Evolutionary conservation across 2,329 filamentous ascomycete species (phyloP).

Genomic region (Claviceps capensis): DNA sequence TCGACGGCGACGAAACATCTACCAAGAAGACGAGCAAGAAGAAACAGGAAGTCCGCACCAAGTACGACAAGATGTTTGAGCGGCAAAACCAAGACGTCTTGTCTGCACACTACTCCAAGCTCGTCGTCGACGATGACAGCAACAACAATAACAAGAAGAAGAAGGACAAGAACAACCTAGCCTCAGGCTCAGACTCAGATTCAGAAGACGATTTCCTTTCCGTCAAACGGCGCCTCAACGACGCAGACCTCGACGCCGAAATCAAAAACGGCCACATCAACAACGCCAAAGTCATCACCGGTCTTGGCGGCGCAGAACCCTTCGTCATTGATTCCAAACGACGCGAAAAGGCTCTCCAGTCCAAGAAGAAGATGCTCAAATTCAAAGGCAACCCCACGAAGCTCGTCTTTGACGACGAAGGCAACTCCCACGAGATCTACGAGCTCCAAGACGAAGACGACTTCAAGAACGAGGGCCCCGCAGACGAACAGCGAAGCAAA

Average conservation of each 20-base stretch:
- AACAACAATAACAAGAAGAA: conserved; percentile 29
- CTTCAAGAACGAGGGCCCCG: conserved; percentile 62
- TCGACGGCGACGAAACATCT: conserved; percentile 21
- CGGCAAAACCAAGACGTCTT: conserved; percentile 90
- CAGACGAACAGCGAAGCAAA: conserved; percentile 58
- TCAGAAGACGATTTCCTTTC: conserved; percentile 59
- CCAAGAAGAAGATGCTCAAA: conserved; percentile 87
- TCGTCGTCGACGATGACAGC: conserved; percentile 51
- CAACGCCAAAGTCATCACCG: conserved; percentile 46
- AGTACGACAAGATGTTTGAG: conserved; percentile 97
- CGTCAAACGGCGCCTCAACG: conserved; percentile 76
- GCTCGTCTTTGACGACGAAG: conserved; percentile 85
- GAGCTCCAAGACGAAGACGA: conserved; percentile 75
- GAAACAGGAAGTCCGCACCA: conserved; percentile 69
- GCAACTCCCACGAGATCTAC: conserved; percentile 71
- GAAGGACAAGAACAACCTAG: conserved; percentile 41
- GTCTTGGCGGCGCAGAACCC: conserved; percentile 56
- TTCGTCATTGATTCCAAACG: conserved; percentile 88
- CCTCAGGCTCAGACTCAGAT: conserved; percentile 18
- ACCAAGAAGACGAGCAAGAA: conserved; percentile 46
- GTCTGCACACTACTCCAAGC: conserved; percentile 82
- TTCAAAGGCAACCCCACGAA: conserved; percentile 79
- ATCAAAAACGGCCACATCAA: conserved; percentile 28
- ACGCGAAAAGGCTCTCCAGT: conserved; percentile 85
- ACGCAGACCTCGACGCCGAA: conserved; percentile 46